A percentile compares a stretch with the other conserved stretches of the same genome.
Conservation (phyloP, 1,139 yeast species). For the Kodamaea fungicola region DNA sequence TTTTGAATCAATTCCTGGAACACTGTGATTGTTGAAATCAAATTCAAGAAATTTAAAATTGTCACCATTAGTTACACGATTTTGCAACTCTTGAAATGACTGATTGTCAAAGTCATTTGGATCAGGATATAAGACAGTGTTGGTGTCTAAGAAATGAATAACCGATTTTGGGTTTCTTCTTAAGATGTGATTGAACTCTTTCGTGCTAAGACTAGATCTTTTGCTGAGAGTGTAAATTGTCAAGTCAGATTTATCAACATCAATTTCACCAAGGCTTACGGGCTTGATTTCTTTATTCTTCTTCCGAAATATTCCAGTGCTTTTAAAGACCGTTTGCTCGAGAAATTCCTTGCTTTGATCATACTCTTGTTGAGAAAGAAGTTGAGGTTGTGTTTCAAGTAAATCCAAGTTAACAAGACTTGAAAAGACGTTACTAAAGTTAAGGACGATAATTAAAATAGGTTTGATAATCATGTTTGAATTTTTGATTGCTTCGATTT, state of each 20-base stretch:
- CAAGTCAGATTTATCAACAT: neutral
- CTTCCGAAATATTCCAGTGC: no score
- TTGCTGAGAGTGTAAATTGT: slow-evolving; percentile 1
- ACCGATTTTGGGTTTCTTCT: slow-evolving; percentile 14
- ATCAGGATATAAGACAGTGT: slow-evolving; percentile 15
- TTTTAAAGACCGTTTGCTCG: no score
- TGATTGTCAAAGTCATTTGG: neutral
- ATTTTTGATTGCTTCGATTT: no score
- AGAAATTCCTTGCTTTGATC: no score
- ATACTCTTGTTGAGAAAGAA: no score
- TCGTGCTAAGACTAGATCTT: slow-evolving; percentile 1
- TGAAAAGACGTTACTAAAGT: no score
- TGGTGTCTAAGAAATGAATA: slow-evolving; percentile 19
- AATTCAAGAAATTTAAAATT: slow-evolving; percentile 3
- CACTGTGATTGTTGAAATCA: slow-evolving; percentile 1
- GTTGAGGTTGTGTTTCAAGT: no score
- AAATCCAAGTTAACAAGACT: no score
- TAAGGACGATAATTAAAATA: no score
- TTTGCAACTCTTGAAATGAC: slow-evolving; percentile 1
- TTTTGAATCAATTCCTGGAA: slow-evolving; percentile 1
- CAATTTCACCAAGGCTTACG: no score
- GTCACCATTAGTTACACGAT: slow-evolving; percentile 2
- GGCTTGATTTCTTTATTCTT: no score
- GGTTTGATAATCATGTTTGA: no score
- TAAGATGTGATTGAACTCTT: slow-evolving; percentile 1